Conservation (phyloP, 2,329 filamentous ascomycete genomes). For the Sclerotinia minor region DNA sequence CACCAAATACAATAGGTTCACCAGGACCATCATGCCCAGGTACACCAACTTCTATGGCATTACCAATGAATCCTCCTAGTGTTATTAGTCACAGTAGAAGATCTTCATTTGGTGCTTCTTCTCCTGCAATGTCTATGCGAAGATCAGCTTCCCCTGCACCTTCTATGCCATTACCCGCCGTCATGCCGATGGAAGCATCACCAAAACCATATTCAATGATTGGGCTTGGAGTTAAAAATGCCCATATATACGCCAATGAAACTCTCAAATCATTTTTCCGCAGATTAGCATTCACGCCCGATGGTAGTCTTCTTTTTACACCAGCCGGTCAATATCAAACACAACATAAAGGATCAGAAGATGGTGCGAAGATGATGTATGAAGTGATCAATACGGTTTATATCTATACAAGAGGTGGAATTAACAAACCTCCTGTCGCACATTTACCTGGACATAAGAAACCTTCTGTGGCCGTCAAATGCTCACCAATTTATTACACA, state of each 20-base stretch:
- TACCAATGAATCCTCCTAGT: slow-evolving; percentile 94
- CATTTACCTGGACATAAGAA: slow-evolving; percentile 98
- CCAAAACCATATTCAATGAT: slow-evolving; percentile 61
- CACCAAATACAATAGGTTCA: slow-evolving; percentile 65
- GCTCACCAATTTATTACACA: slow-evolving; percentile 86
- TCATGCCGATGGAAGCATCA: slow-evolving; percentile 90
- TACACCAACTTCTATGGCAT: slow-evolving; percentile 82
- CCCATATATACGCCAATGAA: slow-evolving; percentile 92
- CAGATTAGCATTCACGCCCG: slow-evolving; percentile 88
- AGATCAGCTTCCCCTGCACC: slow-evolving; percentile 91
- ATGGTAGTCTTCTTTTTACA: slow-evolving; percentile 90
- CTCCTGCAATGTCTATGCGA: slow-evolving; percentile 62
- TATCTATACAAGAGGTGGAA: slow-evolving; percentile 92
- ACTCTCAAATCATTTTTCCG: slow-evolving; percentile 97
- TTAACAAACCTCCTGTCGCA: slow-evolving; percentile 94
- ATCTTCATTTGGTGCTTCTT: slow-evolving; percentile 84
- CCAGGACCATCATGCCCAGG: slow-evolving; percentile 89
- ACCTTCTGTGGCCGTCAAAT: slow-evolving; percentile 92
- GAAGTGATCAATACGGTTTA: slow-evolving; percentile 97
- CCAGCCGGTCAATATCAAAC: slow-evolving; percentile 95
- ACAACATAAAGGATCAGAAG: slow-evolving; percentile 62
- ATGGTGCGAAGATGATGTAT: slow-evolving; percentile 70
- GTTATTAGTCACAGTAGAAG: slow-evolving; percentile 87
- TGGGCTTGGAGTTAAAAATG: slow-evolving; percentile 72
- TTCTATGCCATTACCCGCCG: slow-evolving; percentile 88